Evolutionary conservation across 2,329 filamentous ascomycete genomes (phyloP).

Genomic region (Epichloe gansuensis): DNA sequence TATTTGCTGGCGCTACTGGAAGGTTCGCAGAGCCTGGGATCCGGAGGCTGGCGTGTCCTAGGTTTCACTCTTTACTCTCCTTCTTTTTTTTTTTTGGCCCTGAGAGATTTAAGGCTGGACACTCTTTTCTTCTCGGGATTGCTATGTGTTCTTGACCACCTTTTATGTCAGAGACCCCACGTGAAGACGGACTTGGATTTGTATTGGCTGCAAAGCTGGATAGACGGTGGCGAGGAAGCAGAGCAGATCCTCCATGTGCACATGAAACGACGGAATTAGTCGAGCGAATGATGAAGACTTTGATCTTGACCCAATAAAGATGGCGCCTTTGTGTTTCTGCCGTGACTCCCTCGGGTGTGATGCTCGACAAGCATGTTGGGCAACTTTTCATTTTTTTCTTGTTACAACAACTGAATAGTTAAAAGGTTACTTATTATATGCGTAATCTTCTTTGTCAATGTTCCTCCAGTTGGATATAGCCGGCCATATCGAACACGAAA

Average conservation of each 20-base stretch:
- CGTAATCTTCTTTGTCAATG: no score
- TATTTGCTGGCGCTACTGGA: slow-evolving; percentile 2
- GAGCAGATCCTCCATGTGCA: background rate
- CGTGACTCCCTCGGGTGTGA: no score
- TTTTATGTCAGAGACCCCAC: background rate
- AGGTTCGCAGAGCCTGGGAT: background rate
- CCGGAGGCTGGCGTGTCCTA: slow-evolving; percentile 3
- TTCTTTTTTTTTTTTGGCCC: slow-evolving; percentile 7
- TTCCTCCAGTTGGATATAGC: no score
- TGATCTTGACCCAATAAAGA: background rate
- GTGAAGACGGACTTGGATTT: slow-evolving; percentile 6
- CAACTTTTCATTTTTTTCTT: no score
- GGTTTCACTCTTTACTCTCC: slow-evolving; percentile 2
- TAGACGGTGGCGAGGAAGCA: slow-evolving; percentile 1
- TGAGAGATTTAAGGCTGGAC: slow-evolving; percentile 1
- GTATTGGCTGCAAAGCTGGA: slow-evolving; percentile 5
- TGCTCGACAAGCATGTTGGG: no score
- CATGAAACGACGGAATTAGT: background rate
- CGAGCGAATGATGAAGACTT: slow-evolving; percentile 1
- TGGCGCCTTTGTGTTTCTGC: background rate
- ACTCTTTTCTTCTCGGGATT: slow-evolving; percentile 1
- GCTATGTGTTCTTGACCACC: background rate
- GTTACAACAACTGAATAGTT: no score
- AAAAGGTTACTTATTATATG: no score
- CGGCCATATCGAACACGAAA: no score